Conservation (phyloP, 2,329 filamentous ascomycete species). For the Didymella glomerata region DNA sequence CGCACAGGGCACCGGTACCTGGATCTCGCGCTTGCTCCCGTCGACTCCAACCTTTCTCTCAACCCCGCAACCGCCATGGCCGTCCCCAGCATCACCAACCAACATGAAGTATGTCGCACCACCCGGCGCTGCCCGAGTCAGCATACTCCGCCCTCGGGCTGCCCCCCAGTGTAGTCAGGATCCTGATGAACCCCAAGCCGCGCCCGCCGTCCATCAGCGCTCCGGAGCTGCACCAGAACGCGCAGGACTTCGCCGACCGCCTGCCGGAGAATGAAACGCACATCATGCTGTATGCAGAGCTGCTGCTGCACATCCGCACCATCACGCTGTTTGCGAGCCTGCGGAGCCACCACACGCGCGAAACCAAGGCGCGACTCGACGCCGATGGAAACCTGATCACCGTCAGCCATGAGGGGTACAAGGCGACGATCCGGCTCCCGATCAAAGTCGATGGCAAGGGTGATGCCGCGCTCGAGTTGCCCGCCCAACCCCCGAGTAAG, state of each 20-base stretch:
- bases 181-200: conserved; percentile 47
- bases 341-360: conserved; percentile 53
- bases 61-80: conserved; percentile 30
- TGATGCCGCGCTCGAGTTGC: conserved; percentile 60
- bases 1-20: conserved; percentile 12
- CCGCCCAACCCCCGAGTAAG: conserved; percentile 54
- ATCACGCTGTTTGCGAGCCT: conserved; percentile 65
- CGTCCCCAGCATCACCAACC: conserved; percentile 25
- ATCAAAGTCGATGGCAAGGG: conserved; percentile 54
- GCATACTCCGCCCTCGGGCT: conserved; percentile 49
- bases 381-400: conserved; percentile 55
- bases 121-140: conserved; percentile 44
- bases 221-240: conserved; percentile 44
- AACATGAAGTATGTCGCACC: conserved; percentile 44
- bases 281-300: conserved; percentile 64
- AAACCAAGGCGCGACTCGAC: conserved; percentile 56
- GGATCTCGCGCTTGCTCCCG: conserved; percentile 12
- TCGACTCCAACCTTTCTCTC: conserved; percentile 7
- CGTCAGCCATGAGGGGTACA: conserved; percentile 57
- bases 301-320: conserved; percentile 68
- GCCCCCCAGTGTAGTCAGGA: conserved; percentile 40
- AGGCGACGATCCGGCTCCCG: conserved; percentile 57
- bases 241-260: conserved; percentile 31
- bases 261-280: conserved; percentile 42
- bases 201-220: conserved; percentile 34